Evolutionary conservation across 1,284 basidiomycete genomes (phyloP), one percentile per base, ranked within the genome.

Genomic region (Apiotrichum gracile): DNA sequence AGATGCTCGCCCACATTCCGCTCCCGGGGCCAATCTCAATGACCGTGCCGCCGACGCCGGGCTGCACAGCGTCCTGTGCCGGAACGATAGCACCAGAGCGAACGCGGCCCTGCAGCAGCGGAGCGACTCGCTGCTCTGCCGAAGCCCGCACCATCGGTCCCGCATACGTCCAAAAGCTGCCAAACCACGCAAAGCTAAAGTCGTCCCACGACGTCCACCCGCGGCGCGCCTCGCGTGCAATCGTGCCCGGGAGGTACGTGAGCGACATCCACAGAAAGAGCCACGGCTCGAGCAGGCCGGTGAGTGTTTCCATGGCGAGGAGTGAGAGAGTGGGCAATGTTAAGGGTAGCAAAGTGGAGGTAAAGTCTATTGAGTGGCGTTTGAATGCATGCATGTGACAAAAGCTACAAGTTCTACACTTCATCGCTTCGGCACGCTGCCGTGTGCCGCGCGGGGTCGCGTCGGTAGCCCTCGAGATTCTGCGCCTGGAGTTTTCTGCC

Each of bases 1-100:
- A 59, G 51, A 55, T 51, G 37, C 19, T 40, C 17, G 47, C 57
- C 57, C 57, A 59, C 49, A 51, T 55, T 24, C 57, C 57, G 19
- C 46, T 51, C 7, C 57, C 57, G 9, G 57, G 57, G 2, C 57
- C 57, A 22, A 59, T 51, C 34, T 59, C 57, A 19, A 59, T 46
- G 10, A 59, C 57, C 0, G 49, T 49, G 19, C 57, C 57, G 34
- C 48, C 39, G 21, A 58, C 53, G 22, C 52, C 49, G 6, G 38
- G 21, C 6, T 47, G 40, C 16, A 47, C 19, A 3, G 38, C 33
- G 24, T 38, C 51, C n/a, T 13, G 21, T 4, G 21, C 38, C 14
- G 22, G 48, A 12, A 50, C 34, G 26, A 50, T 42, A 2, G 26
- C 19, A 6, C 57, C 57, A 6, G 48, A 40, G 13, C 51, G 53